Evolutionary conservation across 2,329 filamentous ascomycete genomes (phyloP), one percentile per base, ranked within the genome.

Genomic region (Akanthomyces dipterigenus): DNA sequence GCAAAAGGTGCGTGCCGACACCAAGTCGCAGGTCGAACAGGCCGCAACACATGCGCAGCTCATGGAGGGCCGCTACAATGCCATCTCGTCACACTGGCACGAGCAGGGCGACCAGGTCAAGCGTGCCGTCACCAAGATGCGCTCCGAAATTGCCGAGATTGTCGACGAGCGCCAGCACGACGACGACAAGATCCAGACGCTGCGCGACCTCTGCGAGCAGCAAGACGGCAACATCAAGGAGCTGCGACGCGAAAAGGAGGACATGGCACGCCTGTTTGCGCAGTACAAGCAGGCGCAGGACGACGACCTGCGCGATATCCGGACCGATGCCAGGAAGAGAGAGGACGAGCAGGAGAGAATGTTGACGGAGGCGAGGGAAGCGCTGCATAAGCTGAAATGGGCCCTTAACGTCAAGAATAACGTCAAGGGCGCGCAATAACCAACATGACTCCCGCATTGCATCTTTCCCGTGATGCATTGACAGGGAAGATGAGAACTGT

Each of bases 161-260:
- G 77, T 81, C 51, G 77, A 80, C 43, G 82, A 86, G 67, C 77
- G 85, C 62, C 78, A 74, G 64, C 77, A 76, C 56, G 86, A 90
- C 68, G 84, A 87, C 67, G 80, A 82, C 69, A 85, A 82, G 73
- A 86, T 89, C 66, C 80, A 77, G 63, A 85, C 83, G 36, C 76
- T 91, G 55, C 80, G 85, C 56, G 85, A 89, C 63, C 79, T 92
- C 36, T 88, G 85, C 70, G 88, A 91, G 65, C 88, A 92, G 73
- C 86, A 91, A 70, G 83, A 89, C 65, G 80, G 82, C 68, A 89
- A 90, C 67, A 81, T 89, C 62, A 82, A 83, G 61, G 78, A 84
- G 62, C 75, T 87, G 26, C 75, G 76, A 62, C 78, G 80, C 54
- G 82, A 88, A 67, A 89, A 90, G 68, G 80, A 83, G 31, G 82